phyloP scores from a whole-genome alignment of 306 rosid species.

The Fragaria iinumae region DNA sequence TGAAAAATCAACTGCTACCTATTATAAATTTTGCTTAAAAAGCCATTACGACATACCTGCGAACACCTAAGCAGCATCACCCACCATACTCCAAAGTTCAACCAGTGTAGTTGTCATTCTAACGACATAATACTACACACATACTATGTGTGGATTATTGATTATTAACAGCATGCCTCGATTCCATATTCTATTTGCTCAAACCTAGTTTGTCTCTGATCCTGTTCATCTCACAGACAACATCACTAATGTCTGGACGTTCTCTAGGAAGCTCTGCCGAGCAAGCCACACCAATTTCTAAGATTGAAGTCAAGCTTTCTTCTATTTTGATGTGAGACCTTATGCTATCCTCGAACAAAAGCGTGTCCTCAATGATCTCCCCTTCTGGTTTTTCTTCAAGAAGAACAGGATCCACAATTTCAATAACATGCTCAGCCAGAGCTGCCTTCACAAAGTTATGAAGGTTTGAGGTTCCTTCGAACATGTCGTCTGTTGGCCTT shows the following conservation, averaged over 20 bases:
- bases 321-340: not conserved
- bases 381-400: not conserved
- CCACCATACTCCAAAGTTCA: too few relatives aligned
- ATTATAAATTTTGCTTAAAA: too few relatives aligned
- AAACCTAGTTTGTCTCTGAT: not conserved
- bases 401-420: not conserved
- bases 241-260: not conserved
- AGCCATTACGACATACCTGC: too few relatives aligned
- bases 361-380: too few relatives aligned
- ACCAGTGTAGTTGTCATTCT: too few relatives aligned
- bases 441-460: slow-evolving; percentile 1
- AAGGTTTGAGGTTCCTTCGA: slow-evolving; percentile 17
- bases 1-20: too few relatives aligned
- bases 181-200: too few relatives aligned
- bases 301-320: not conserved
- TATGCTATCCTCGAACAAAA: too few relatives aligned
- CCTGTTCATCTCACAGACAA: not conserved
- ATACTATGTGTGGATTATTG: too few relatives aligned
- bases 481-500: slow-evolving; percentile 13
- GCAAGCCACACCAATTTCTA: not conserved
- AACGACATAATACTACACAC: too few relatives aligned
- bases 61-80: too few relatives aligned
- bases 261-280: not conserved
- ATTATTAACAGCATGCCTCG: too few relatives aligned
- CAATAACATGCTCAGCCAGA: not conserved